These are phyloP conservation scores for Peronosclerospora sorghi DNA, from an alignment of 352 stramenopile genomes.

Conservation along the genomic window DNA sequence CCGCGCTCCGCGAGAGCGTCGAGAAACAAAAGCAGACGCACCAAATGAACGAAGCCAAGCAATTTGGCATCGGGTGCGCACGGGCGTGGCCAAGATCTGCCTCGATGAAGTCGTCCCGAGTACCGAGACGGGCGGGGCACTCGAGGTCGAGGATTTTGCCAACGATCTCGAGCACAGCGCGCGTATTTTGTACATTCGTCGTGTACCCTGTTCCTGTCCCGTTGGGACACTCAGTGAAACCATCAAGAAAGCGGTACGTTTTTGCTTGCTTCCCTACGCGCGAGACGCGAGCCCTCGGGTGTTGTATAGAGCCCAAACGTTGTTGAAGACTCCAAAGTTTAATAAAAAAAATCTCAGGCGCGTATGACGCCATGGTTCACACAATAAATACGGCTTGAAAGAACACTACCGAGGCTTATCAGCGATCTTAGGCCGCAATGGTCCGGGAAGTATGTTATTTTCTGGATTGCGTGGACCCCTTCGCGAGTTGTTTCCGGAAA, in stretches of 20 bases:
- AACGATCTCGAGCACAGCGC: constrained; percentile 74
- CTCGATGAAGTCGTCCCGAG: constrained; percentile 46
- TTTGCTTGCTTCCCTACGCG: too few species aligned
- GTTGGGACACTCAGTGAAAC: constrained; percentile 55
- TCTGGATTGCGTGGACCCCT: constrained; percentile 72
- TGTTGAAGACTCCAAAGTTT: constrained; percentile 82
- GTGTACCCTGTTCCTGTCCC: constrained; percentile 70
- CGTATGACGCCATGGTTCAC: constrained; percentile 67
- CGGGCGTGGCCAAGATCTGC: constrained; percentile 39
- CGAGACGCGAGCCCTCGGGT: too few species aligned
- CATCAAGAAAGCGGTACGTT: constrained; percentile 70
- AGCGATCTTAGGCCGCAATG: constrained; percentile 77
- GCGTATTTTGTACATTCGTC: constrained; percentile 68
- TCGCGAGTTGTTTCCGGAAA: constrained; percentile 42
- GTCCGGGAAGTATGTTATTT: constrained; percentile 76
- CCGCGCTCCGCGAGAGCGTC: too few species aligned
- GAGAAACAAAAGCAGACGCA: constrained; percentile 53
- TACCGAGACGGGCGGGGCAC: too few species aligned
- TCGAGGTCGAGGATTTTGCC: constrained; percentile 40
- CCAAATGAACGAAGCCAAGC: constrained; percentile 66
- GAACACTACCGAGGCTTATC: constrained; percentile 78
- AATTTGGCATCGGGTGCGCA: constrained; percentile 52
- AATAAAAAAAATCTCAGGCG: constrained; percentile 65
- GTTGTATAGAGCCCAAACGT: constrained; percentile 61
- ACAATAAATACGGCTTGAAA: constrained; percentile 57